phyloP scores from a whole-genome alignment of 2,329 filamentous ascomycete genomes.

The Lasiodiplodia gonubiensis region DNA sequence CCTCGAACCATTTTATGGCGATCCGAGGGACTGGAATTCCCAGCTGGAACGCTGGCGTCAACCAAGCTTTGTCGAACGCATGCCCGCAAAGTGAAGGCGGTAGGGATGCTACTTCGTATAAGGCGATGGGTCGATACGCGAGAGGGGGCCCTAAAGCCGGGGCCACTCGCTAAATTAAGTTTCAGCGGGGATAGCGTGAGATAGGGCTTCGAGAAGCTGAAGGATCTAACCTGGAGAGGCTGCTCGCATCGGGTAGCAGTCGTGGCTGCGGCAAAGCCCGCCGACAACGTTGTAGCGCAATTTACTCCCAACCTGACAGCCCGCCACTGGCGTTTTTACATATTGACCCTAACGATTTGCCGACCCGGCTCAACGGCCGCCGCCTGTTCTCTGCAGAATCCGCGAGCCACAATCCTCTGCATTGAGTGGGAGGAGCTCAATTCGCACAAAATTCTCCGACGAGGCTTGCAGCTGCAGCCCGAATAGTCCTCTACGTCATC shows the following conservation, averaged over 20 bases:
- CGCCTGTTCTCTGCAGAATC: background rate
- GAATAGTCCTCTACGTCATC: too few species aligned
- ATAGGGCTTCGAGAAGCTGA: conserved; percentile 3
- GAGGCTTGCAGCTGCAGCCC: background rate
- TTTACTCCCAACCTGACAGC: conserved; percentile 1
- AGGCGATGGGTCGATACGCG: background rate
- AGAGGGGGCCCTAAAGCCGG: background rate
- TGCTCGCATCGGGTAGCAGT: conserved; percentile 5
- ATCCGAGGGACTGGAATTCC: too few species aligned
- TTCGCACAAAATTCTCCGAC: background rate
- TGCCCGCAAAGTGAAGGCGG: background rate
- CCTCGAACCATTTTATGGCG: background rate
- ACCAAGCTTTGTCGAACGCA: background rate
- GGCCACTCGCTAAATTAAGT: conserved; percentile 1
- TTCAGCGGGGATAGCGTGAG: conserved; percentile 1
- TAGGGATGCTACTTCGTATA: background rate
- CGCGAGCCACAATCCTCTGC: background rate
- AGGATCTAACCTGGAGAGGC: background rate
- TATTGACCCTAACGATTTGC: background rate
- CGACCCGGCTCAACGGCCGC: background rate
- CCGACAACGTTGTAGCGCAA: background rate
- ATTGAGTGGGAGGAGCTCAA: background rate
- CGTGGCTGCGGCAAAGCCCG: background rate
- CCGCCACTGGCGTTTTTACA: background rate
- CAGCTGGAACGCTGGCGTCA: too few species aligned